Evolutionary conservation across 345 rosid species (phyloP), one percentile per base, ranked within the genome.

Genomic region (Sisymbrium altissimum): DNA sequence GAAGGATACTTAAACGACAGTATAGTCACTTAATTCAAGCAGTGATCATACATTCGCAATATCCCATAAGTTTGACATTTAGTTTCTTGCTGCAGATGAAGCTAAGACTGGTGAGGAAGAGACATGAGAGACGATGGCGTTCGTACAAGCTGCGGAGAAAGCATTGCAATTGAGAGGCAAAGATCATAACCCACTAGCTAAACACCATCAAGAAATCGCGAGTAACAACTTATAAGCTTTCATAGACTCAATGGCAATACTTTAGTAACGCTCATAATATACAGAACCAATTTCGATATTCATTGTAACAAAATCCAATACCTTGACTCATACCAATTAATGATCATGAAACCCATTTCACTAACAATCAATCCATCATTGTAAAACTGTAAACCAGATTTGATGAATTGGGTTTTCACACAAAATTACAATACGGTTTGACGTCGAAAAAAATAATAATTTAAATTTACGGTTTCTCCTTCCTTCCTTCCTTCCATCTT

Each of bases 1-100:
- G 86, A 80, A 85, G 86, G 74, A 86, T 94, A 81, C 95, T 94
- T 27, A 86, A 85, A 84, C 89, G 90, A 44, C 87, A 97, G 97
- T 91, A 85, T 76, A 57, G 49, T 68, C 64, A 48, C 25, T 58
- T 40, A 53, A 43, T 49, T 66, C 38, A 56, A 44, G 45, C 46
- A 29, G 14, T 41, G 8, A 36, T 33, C 58, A 35, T 72, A 63
- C 32, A 39, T 52, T 17, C n/a, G n/a, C n/a, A n/a, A n/a, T n/a
- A 33, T 29, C 54, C 32, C 64, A 3, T 53, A 48, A 27, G 21
- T 70, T 54, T 76, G 66, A 69, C 18, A 23, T 52, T 29, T 66
- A 32, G 23, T 14, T 53, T 49, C 23, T 71, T 78, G 59, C 56
- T 74, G 55, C 79, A 79, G 75, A 70, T 64, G 30, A 64, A 78